Percentiles rank a stretch among this genome's conserved stretches.
These are phyloP conservation scores for Neoscytalidium dimidiatum DNA, from an alignment of 2,329 filamentous ascomycete genomes.

Conservation along the genomic window DNA sequence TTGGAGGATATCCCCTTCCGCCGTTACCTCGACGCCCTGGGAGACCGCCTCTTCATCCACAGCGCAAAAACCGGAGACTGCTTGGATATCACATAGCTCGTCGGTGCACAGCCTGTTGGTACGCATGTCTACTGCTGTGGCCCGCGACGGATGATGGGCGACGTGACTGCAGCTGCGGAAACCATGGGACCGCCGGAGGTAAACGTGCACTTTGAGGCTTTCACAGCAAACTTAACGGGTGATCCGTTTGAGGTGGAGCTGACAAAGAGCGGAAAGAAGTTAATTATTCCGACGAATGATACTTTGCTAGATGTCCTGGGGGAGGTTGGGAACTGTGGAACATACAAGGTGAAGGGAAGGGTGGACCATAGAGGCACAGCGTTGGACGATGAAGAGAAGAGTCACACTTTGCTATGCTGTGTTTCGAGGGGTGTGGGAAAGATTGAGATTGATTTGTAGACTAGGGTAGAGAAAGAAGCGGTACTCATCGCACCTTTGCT, in stretches of 20 bases:
- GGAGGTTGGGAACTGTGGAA: slow-evolving; percentile 48
- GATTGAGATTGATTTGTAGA: slow-evolving; percentile 35
- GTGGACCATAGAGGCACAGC: slow-evolving; percentile 44
- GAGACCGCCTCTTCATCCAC: slow-evolving; percentile 53
- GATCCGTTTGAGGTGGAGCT: slow-evolving; percentile 63
- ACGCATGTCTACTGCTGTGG: slow-evolving; percentile 65
- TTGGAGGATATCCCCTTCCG: slow-evolving; percentile 57
- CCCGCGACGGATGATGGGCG: slow-evolving; percentile 58
- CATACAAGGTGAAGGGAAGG: slow-evolving; percentile 42
- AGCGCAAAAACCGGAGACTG: slow-evolving; percentile 55
- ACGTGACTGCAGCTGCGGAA: slow-evolving; percentile 45
- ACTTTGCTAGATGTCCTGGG: slow-evolving; percentile 45
- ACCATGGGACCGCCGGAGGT: slow-evolving; percentile 47
- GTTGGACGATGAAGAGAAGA: slow-evolving; percentile 39
- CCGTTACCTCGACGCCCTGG: slow-evolving; percentile 48
- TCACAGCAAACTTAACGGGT: slow-evolving; percentile 55
- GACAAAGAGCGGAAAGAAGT: slow-evolving; percentile 40
- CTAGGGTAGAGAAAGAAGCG: too few species aligned
- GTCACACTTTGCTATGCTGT: slow-evolving; percentile 38
- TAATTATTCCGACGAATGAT: slow-evolving; percentile 48
- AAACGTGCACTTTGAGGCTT: slow-evolving; percentile 64
- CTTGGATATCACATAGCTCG: slow-evolving; percentile 53
- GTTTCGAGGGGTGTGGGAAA: slow-evolving; percentile 38
- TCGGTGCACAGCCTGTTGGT: slow-evolving; percentile 53
- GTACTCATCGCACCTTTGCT: too few species aligned